Base-by-base conservation (phyloP, 2,329 filamentous ascomycete genomes). In the Verruconis gallopava region DNA sequence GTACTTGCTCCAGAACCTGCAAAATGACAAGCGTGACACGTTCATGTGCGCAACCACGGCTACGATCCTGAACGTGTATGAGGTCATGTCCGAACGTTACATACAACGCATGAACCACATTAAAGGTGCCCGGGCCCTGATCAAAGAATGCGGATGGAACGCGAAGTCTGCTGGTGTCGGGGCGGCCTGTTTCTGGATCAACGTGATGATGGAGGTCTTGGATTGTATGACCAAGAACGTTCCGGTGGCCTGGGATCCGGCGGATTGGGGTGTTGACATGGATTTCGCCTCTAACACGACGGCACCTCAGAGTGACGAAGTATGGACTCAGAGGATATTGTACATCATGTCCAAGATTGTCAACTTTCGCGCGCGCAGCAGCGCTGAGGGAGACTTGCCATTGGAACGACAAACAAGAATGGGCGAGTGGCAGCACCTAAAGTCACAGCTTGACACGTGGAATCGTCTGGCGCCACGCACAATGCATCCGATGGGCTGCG, bases 171-270 rank as follows among this genome's bases (percentile, higher is more conserved):
- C 71, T 1, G 86, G 88, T 0, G 75, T 94, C 15, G 88, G 85
- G 1, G 75, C 79, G 0, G 85, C 88, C 1, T 95, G 88, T 58
- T 95, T 95, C 62, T 95, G 89, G 88, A 68, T 95, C 28, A 94
- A 93, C 52, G 78, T 93, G 13, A 81, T 81, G 13, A 81, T 94
- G 71, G 89, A 96, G 57, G 68, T 95, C n/a, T 67, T 95, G 20
- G 85, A 77, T 48, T 94, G 86, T 57, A 67, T 95, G 13, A 80
- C 85, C 49, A 85, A 85, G 60, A 86, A 89, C 56, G 93, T 84
- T 81, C 74, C 79, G 49, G 76, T 85, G 11, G 79, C 84, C 1
- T 94, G 86, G 85, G 78, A 93, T 42, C 88, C 86, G 1, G 85
- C 94, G 51, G 76, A 84, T 9, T 95, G 89, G 88, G 83, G 82